Evolutionary conservation across 2,329 filamentous ascomycete genomes (phyloP).

Genomic region (Aspergillus melleus): DNA sequence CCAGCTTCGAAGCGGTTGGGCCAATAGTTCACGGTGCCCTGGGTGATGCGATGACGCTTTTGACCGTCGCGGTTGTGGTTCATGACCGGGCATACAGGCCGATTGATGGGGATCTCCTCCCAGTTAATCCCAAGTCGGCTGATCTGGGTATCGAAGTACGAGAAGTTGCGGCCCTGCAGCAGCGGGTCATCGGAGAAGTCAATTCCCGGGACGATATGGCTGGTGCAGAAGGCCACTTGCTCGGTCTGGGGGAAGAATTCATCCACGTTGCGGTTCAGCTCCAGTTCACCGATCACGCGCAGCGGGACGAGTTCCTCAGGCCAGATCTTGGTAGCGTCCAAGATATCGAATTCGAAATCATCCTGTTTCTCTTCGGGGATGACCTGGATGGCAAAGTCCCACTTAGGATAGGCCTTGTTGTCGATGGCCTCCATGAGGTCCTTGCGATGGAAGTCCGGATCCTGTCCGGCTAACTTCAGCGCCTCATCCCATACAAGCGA

Average conservation of each 20-base stretch:
- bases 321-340: constrained; percentile 85
- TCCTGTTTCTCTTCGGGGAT: constrained; percentile 70
- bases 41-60: constrained; percentile 70
- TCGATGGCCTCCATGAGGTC: constrained; percentile 75
- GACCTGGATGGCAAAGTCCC: constrained; percentile 80
- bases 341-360: constrained; percentile 80
- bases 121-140: constrained; percentile 72
- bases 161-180: constrained; percentile 70
- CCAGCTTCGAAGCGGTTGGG: constrained; percentile 69
- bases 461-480: constrained; percentile 70
- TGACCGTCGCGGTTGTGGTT: constrained; percentile 75
- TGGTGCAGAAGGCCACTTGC: constrained; percentile 79
- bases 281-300: constrained; percentile 74
- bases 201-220: constrained; percentile 75
- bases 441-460: constrained; percentile 80
- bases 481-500: constrained; percentile 62
- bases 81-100: constrained; percentile 71
- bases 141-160: constrained; percentile 57
- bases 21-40: constrained; percentile 76
- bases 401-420: constrained; percentile 70
- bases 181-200: constrained; percentile 76
- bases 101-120: constrained; percentile 75
- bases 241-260: constrained; percentile 83
- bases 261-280: constrained; percentile 76
- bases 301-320: constrained; percentile 75